Percentiles rank a stretch among this genome's conserved stretches.
Conservation (phyloP, 768 basidiomycete genomes). For the Coprinopsis cinerea region DNA sequence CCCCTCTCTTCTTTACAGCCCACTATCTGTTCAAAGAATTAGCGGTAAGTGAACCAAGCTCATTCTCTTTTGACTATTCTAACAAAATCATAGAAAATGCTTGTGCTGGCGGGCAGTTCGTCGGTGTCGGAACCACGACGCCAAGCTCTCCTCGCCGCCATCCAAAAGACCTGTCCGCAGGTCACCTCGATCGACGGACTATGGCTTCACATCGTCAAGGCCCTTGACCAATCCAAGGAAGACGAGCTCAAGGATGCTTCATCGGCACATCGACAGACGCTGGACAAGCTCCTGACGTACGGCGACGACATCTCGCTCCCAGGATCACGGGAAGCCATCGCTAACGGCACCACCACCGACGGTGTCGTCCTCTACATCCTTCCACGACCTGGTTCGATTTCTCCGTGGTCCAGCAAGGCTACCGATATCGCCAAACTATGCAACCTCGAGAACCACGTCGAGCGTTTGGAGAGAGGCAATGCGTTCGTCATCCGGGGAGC, state of each 20-base stretch:
- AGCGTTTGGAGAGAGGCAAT: conserved; percentile 82
- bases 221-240: conserved; percentile 39
- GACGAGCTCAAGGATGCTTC: conserved; percentile 36
- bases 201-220: conserved; percentile 82
- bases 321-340: conserved; percentile 26
- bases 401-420: conserved; percentile 99
- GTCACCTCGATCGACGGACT: conserved; percentile 73
- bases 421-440: conserved; percentile 92
- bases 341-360: too few relatives aligned
- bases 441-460: conserved; percentile 63
- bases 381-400: conserved; percentile 86
- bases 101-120: conserved; percentile 74
- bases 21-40: too few relatives aligned
- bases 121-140: conserved; percentile 68
- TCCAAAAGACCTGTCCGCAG: conserved; percentile 46
- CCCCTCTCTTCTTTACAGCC: too few relatives aligned
- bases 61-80: too few relatives aligned
- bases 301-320: conserved; percentile 66
- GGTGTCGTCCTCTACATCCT: conserved; percentile 61
- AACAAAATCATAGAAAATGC: too few relatives aligned
- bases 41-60: too few relatives aligned
- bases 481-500: conserved; percentile 54
- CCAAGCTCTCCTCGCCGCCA: conserved; percentile 52
- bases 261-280: conserved; percentile 43
- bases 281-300: conserved; percentile 75